Evolutionary conservation across 345 rosid species (phyloP).

Genomic region (Camelina laxa): DNA sequence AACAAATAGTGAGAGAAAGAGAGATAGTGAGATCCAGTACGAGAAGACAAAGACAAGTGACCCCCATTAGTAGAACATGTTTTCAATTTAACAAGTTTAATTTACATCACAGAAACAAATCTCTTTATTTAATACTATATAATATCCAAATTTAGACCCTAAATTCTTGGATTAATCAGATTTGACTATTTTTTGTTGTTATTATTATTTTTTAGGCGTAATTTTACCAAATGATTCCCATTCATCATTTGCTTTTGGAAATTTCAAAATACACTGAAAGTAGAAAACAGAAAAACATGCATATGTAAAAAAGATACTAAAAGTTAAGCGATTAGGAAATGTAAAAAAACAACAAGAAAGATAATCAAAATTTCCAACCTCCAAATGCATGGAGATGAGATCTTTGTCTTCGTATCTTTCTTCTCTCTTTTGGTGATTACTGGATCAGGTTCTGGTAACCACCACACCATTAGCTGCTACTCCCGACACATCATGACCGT

Average conservation of each 20-base stretch:
- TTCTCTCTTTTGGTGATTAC: neutral
- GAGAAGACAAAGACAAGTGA: neutral
- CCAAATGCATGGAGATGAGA: constrained; percentile 22
- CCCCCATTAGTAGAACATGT: neutral
- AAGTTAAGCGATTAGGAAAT: constrained; percentile 23
- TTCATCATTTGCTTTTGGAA: constrained; percentile 6
- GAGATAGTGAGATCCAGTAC: neutral
- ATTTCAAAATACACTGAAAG: constrained; percentile 21
- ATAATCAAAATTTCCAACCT: constrained; percentile 31
- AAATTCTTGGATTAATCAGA: neutral
- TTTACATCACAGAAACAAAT: neutral
- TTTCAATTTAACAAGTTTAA: neutral
- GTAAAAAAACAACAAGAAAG: constrained; percentile 32
- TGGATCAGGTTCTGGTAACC: constrained; percentile 15
- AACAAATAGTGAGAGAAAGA: neutral
- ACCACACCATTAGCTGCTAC: constrained; percentile 26
- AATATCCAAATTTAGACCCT: neutral
- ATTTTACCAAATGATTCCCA: constrained; percentile 22
- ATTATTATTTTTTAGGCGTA: neutral
- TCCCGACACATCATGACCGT: constrained; percentile 31
- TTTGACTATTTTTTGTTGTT: neutral
- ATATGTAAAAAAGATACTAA: constrained; percentile 20
- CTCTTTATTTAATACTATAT: neutral
- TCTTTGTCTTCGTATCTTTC: constrained; percentile 19
- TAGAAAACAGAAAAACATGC: constrained; percentile 18